Conservation (phyloP, 2,329 filamentous ascomycete genomes). For the Xylariaceae sp. region DNA sequence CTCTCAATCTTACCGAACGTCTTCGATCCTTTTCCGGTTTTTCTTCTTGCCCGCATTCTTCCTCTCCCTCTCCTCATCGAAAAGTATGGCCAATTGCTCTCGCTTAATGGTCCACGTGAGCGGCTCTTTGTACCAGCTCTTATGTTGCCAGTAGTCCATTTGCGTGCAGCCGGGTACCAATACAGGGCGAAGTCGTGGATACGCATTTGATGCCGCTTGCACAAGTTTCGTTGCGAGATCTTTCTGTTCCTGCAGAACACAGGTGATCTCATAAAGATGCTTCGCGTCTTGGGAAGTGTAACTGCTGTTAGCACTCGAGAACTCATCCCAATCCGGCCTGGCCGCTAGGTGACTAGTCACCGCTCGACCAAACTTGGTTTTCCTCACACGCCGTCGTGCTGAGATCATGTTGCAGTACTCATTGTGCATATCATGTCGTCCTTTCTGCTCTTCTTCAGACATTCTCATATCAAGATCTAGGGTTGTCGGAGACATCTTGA, state of each 20-base stretch:
- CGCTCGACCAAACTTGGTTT: slow-evolving; percentile 9
- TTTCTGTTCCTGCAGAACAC: slow-evolving; percentile 13
- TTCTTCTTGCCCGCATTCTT: too few species aligned
- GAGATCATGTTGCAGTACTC: slow-evolving; percentile 19
- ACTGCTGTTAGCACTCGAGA: not conserved
- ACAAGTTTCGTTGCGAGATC: slow-evolving; percentile 9
- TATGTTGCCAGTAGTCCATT: too few species aligned
- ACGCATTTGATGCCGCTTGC: not conserved
- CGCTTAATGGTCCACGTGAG: too few species aligned
- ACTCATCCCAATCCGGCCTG: slow-evolving; percentile 8
- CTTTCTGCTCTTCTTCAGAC: not conserved
- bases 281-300: slow-evolving; percentile 3
- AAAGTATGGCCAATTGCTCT: too few species aligned
- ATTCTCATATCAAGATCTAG: slow-evolving; percentile 4
- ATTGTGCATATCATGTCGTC: not conserved
- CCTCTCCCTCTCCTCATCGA: too few species aligned
- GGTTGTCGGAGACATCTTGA: slow-evolving; percentile 11
- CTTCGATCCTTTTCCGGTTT: too few species aligned
- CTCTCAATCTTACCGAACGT: too few species aligned
- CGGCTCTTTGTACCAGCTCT: too few species aligned
- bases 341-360: slow-evolving; percentile 4
- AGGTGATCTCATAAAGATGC: slow-evolving; percentile 1
- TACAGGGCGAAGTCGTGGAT: too few species aligned
- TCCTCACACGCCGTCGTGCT: slow-evolving; percentile 16
- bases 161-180: too few species aligned